A percentile compares a stretch with the other conserved stretches of the same genome.
phyloP scores from a whole-genome alignment of 2,329 filamentous ascomycete species.

The Fusarium pseudograminearum region DNA sequence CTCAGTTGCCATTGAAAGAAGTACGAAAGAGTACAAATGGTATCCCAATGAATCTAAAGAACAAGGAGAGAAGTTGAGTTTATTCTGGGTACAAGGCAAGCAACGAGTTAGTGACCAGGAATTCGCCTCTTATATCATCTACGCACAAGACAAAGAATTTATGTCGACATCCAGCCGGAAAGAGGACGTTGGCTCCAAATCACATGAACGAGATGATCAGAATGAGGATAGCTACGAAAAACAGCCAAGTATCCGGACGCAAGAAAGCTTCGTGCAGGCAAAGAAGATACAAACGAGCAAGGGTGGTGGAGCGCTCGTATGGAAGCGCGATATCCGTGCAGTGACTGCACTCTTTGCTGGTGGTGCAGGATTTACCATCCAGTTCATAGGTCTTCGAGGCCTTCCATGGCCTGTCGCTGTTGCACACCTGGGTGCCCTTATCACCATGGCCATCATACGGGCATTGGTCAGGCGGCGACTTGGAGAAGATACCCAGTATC shows the following conservation, averaged over 20 bases:
- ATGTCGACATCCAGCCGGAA: neutral
- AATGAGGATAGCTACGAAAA: neutral
- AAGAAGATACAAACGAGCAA: no score
- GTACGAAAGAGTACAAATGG: neutral
- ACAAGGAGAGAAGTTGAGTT: no score
- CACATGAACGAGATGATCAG: neutral
- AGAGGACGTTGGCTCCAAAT: neutral
- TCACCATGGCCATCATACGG: neutral
- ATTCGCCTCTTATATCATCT: neutral
- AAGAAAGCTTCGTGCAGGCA: no score
- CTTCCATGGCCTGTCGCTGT: neutral
- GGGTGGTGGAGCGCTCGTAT: no score
- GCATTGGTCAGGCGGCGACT: neutral
- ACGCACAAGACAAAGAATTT: accelerated
- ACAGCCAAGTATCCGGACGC: no score
- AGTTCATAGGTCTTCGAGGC: neutral
- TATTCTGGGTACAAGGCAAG: neutral
- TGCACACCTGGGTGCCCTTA: neutral
- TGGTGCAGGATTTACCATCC: neutral
- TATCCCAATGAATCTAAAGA: no score
- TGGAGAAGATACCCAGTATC: neutral
- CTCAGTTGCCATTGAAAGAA: neutral
- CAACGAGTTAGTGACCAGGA: neutral
- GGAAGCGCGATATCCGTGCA: neutral
- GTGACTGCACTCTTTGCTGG: neutral